Evolutionary conservation across 306 rosid genomes (phyloP).

Genomic region (Herpetospermum pedunculosum): DNA sequence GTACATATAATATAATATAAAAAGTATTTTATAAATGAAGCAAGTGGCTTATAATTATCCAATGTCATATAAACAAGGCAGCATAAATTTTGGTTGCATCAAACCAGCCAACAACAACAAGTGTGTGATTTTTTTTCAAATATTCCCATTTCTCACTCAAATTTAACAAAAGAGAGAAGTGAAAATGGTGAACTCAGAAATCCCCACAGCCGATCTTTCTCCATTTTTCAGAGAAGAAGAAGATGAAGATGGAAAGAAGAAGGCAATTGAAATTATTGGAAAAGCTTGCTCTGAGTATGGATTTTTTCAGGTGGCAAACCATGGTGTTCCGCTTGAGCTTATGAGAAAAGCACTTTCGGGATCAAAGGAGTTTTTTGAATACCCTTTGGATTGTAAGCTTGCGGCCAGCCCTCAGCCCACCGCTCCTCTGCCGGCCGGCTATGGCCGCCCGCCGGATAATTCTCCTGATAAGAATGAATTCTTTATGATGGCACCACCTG

Average conservation of each 20-base stretch:
- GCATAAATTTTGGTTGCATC: too few species aligned
- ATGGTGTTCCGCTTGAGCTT: slow-evolving; percentile 26
- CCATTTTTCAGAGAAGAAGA: slow-evolving; percentile 16
- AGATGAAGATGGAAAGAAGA: slow-evolving; percentile 17
- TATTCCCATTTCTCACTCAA: too few species aligned
- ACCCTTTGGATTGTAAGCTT: slow-evolving; percentile 26
- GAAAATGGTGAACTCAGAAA: slow-evolving; percentile 14
- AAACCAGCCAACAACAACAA: too few species aligned
- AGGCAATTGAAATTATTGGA: slow-evolving; percentile 17
- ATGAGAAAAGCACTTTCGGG: slow-evolving; percentile 20
- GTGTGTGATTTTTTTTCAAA: too few species aligned
- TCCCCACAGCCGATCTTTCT: slow-evolving; percentile 36
- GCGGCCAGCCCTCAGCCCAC: slow-evolving; percentile 14
- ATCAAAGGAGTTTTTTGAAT: slow-evolving; percentile 26
- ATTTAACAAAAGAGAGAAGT: too few species aligned
- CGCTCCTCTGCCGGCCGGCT: slow-evolving; percentile 36
- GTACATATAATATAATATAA: too few species aligned
- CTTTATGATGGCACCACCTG: slow-evolving; percentile 23
- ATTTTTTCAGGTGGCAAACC: slow-evolving; percentile 36
- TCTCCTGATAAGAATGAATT: slow-evolving; percentile 33
- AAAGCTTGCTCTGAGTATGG: slow-evolving; percentile 34
- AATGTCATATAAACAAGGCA: too few species aligned
- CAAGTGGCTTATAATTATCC: too few species aligned
- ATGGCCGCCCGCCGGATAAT: slow-evolving; percentile 16
- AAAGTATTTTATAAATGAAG: too few species aligned